Base-by-base conservation (phyloP, 345 rosid species). In the Toxicodendron radicans region DNA sequence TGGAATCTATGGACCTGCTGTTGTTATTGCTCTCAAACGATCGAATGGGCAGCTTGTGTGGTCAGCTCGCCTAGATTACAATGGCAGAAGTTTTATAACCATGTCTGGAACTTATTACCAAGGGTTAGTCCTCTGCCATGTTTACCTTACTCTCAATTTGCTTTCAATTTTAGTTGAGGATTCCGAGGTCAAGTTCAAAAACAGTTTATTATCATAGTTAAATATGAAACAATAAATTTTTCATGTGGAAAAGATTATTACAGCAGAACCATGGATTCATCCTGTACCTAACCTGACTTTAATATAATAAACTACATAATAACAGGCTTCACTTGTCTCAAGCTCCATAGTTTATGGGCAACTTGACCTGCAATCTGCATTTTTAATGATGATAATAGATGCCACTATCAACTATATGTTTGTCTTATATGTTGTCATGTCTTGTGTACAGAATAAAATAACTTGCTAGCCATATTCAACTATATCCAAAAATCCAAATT, bases 1-100 rank as follows among this genome's bases (percentile, higher is more conserved):
- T n/a, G 82, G 82, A 41, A 41, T 78, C 18, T 78, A 64, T 60
- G 79, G 82, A 9, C 82, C 79, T 21, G 79, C 82, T 3, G 74
- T 68, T 48, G 75, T 82, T 5, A 5, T 82, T 75, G 79, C 75
- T 21, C 64, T 78, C 11, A 53, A 64, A 38, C 24, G 79, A 52
- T 71, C 65, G 12, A 72, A 68, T 4, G 82, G 85, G 27, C 14
- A 72, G 64, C 66, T 75, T 9, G 82, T 75, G 17, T 78, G 85
- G 85, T 32, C 48, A 5, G 75, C 79, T 2, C 27, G 7, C 38
- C 54, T 82, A 3, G 85, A 81, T 3, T 27, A 20, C n/a, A 77
- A 78, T 33, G 32, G 14, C 45, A 33, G 58, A 7, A n/a, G 77
- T 68, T 17, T 81, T 4, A 53, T 77, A 35, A 82, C 85, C 56